Conservation (phyloP, 176 grass and related monocot species). For the Aegilops speltoides region DNA sequence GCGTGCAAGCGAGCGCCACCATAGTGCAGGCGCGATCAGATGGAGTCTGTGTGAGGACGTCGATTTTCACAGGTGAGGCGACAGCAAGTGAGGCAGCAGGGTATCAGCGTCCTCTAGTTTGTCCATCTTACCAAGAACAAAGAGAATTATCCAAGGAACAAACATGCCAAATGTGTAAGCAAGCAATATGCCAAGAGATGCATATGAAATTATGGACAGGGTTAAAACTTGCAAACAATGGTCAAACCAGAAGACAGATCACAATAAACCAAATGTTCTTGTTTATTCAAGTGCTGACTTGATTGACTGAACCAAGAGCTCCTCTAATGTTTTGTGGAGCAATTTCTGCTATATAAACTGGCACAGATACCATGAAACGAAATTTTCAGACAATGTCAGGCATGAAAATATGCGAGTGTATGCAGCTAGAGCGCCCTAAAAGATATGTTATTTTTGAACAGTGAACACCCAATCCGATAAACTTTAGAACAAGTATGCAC, state of each 20-base stretch:
- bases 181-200: slow-evolving; percentile 90
- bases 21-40: too few relatives aligned
- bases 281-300: slow-evolving; percentile 42
- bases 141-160: slow-evolving; percentile 83
- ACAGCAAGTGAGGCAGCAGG: too few relatives aligned
- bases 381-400: neutral
- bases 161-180: slow-evolving; percentile 86
- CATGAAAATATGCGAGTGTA: neutral
- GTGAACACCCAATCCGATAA: neutral
- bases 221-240: neutral
- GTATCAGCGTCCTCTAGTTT: neutral
- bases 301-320: slow-evolving; percentile 80
- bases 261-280: neutral
- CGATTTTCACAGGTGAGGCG: too few relatives aligned
- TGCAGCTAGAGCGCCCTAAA: neutral
- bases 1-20: too few relatives aligned
- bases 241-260: neutral
- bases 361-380: slow-evolving; percentile 53
- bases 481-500: neutral
- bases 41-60: too few relatives aligned
- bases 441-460: neutral
- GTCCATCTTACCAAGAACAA: slow-evolving; percentile 64
- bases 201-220: slow-evolving; percentile 9
- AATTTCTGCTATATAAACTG: slow-evolving; percentile 96
- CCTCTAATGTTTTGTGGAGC: slow-evolving; percentile 84